Evolutionary conservation across 2,329 filamentous ascomycete species (phyloP), one percentile per base, ranked within the genome.

Genomic region (Lecanicillium sp.): DNA sequence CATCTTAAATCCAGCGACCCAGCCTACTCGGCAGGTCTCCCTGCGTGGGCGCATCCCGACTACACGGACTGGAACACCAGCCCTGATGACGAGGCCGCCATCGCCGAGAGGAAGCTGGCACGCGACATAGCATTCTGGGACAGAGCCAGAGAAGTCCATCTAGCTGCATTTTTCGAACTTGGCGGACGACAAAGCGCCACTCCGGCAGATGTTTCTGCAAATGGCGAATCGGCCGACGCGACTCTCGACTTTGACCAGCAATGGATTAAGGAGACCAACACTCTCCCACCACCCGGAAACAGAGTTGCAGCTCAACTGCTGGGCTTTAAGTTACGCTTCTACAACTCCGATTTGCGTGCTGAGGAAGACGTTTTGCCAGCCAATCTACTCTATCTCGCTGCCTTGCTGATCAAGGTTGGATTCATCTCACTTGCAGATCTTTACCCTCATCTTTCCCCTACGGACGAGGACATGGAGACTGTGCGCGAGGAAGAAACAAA

Each of bases 241-340:
- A 58, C 64, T 15, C 71, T 78, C 22, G 70, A 72, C 33, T 67
- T 77, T 18, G 77, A 79, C 41, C 69, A 71, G 6, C 71, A 82
- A 48, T 96, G 89, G 87, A 86, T 94, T 50, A 72, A 78, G 46
- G 69, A 77, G 43, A 96, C 90, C 3, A 82, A 81, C 40, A 94
- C 86, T 0, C 64, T 92, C 4, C 89, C 89, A 4, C 87, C 89
- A 2, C 71, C 76, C 20, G 92, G 94, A 20, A 98, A 96, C 57
- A 79, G 83, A 31, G 87, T 94, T 43, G 92, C 92, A 1, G 94
- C 94, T 20, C 92, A 97, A 57, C 74, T 98, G 4, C 79, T 98
- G 12, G 92, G 92, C 4, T 98, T 98, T 72, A 98, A 98, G 62
- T 74, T 98, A 36, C 85, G 87, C 12, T 98, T 95, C 60, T 98